Evolutionary conservation across 495 filamentous ascomycete species (phyloP), one percentile per base, ranked within the genome.

Genomic region (Aspergillus carlsbadensis): DNA sequence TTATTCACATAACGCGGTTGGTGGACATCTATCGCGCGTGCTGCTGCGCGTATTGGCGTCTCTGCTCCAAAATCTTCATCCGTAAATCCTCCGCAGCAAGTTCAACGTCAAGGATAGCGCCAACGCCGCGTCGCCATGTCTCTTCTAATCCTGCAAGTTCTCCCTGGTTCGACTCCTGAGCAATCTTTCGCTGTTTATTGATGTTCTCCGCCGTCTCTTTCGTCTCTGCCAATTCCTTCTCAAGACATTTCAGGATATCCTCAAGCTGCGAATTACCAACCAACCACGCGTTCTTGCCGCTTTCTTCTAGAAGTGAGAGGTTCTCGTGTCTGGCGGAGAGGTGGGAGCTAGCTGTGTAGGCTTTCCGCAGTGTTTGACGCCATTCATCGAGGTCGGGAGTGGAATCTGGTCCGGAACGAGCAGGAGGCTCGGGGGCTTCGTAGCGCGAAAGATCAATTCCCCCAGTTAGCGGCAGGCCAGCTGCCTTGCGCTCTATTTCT

Each of bases 211-310:
- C 78, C 64, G 86, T 80, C 53, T 76, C 72, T 73, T 84, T 86
- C 21, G 75, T 70, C 26, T 75, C 81, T 15, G 82, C 87, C 60
- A 98, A 74, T 58, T 96, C 91, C 57, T 77, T 79, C 78, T 97
- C 93, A n/a, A 95, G 58, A 3, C 64, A 71, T 14, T 80, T 77
- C 47, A 97, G 74, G 24, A 90, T 79, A 39, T 81, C 82, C 69
- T 96, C 92, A 22, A 91, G 59, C 54, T 91, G 83, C 56, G 81
- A 79, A 71, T 98, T 98, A 6, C 84, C 86, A 10, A 96, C 78
- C 52, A 98, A 74, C 92, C 93, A 97, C 11, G 89, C 87, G 72
- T 95, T 96, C 75, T 89, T 91, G 64, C 92, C 92, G 72, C 84
- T 84, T 56, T 79, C 78, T 61, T 92, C 89, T 10, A 97, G 82